Conservation (phyloP, 2,329 filamentous ascomycete genomes). For the Botrytis cinerea region DNA sequence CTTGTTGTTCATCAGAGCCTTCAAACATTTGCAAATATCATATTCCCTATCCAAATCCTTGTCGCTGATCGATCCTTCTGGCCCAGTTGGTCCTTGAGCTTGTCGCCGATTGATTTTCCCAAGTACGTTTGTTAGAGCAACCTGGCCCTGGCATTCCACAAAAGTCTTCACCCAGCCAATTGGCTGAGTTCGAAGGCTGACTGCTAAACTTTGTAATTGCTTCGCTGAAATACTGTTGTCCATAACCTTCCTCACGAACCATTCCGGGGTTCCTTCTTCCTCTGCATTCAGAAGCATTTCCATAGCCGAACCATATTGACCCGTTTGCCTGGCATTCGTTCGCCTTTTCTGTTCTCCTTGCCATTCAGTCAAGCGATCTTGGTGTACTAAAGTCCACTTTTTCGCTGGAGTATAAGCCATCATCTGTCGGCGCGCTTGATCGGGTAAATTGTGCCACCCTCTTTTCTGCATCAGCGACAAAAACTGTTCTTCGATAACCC, state of each 20-base stretch:
- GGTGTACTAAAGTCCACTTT: conserved; percentile 96
- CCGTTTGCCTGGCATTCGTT: conserved; percentile 69
- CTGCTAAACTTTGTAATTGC: conserved; percentile 87
- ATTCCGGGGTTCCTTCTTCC: conserved; percentile 94
- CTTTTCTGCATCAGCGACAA: conserved; percentile 93
- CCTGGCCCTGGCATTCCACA: conserved; percentile 95
- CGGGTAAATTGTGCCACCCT: conserved; percentile 95
- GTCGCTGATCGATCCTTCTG: conserved; percentile 56
- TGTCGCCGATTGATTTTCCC: conserved; percentile 90
- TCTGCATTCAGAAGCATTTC: conserved; percentile 78
- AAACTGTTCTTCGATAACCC: conserved; percentile 87
- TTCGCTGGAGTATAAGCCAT: conserved; percentile 89
- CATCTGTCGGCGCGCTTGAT: conserved; percentile 94
- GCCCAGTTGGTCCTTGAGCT: conserved; percentile 63
- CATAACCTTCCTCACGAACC: conserved; percentile 97
- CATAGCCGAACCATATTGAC: conserved; percentile 66
- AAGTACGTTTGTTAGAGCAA: conserved; percentile 91
- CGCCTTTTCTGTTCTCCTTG: conserved; percentile 92
- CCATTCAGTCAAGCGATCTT: conserved; percentile 89
- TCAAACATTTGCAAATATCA: conserved; percentile 96
- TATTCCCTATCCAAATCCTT: conserved; percentile 77
- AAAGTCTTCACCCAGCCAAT: conserved; percentile 98
- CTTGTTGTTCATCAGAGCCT: conserved; percentile 98
- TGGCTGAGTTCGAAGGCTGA: conserved; percentile 92
- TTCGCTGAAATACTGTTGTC: conserved; percentile 92